Evolutionary conservation across 257 asterid species (phyloP).

Genomic region (Fraxinus quadrangulata): DNA sequence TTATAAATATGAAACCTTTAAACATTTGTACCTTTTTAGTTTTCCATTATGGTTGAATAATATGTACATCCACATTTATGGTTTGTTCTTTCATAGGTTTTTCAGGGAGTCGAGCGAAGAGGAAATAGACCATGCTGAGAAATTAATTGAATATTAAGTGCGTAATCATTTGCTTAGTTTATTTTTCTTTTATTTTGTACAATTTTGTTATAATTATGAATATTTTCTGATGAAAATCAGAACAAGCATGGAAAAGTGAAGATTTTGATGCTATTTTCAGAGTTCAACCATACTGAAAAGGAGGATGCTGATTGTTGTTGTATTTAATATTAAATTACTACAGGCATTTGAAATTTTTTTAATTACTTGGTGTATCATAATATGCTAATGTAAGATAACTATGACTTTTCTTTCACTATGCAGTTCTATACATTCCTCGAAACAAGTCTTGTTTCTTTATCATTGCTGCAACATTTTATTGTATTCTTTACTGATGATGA

Average conservation of each 20-base stretch:
- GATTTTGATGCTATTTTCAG: constrained; percentile 69
- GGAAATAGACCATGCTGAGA: constrained; percentile 77
- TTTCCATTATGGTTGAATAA: neutral
- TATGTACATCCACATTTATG: constrained; percentile 7
- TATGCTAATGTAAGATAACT: too few relatives aligned
- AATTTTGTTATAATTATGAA: neutral
- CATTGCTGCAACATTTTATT: too few relatives aligned
- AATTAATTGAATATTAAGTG: constrained; percentile 78
- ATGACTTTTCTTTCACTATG: too few relatives aligned
- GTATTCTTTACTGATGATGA: too few relatives aligned
- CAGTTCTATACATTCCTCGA: too few relatives aligned
- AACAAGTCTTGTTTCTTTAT: too few relatives aligned
- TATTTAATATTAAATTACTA: too few relatives aligned
- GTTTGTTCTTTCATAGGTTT: constrained; percentile 39
- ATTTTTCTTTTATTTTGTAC: neutral
- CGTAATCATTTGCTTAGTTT: constrained; percentile 11
- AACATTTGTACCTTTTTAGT: neutral
- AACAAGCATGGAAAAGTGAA: constrained; percentile 72
- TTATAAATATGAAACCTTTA: constrained; percentile 23
- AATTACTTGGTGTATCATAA: too few relatives aligned
- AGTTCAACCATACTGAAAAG: constrained; percentile 71
- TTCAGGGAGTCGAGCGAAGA: constrained; percentile 76
- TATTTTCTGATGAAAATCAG: constrained; percentile 26
- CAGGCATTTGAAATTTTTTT: too few relatives aligned
- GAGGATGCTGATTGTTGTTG: constrained; percentile 52